Evolutionary conservation across 2,329 filamentous ascomycete genomes (phyloP), one percentile per base, ranked within the genome.

Genomic region (Venturia asperata): DNA sequence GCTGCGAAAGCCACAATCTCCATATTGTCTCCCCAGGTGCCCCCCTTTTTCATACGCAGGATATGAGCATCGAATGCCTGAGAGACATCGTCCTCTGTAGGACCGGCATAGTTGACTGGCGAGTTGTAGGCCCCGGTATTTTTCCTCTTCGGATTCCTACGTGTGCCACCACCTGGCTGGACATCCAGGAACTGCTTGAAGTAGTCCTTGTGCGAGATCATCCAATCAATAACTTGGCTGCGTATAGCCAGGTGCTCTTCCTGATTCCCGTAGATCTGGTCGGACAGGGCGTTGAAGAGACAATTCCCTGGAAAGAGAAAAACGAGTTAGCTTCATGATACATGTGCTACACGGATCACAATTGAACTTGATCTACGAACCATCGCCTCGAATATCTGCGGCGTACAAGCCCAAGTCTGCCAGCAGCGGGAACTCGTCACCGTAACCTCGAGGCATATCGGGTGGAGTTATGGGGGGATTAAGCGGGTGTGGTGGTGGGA

Each of bases 1-100:
- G 83, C 81, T 37, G 83, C 82, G 74, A 89, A 89, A 6, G 87
- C 87, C 41, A 81, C 80, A 56, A 90, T 82, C 74, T 89, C 86
- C 76, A 87, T 81, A 66, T 88, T 86, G 71, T 87, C 86, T 34
- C 85, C 87, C 75, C 83, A 89, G 47, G 83, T 83, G 63, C 84
- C 83, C 39, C 80, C 79, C 70, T 82, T 81, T 39, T 83, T 81
- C 80, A 89, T 88, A 65, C 79, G 77, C 67, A 79, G 75, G 15
- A 89, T 77, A 72, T 87, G 84, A 42, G 79, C 79, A 63, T 81
- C 76, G 70, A 82, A 85, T 37, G 79, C 78, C 45, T 74, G 73
- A 68, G 83, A 79, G 67, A 82, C 77, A 68, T 87, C 82, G 67
- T 80, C 80, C 64, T 78, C 74, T 27, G 83, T 81, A n/a, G 83